A percentile compares a stretch with the other conserved stretches of the same genome.
Conservation (phyloP, 2,329 filamentous ascomycete genomes). For the Blastomyces silverae region DNA sequence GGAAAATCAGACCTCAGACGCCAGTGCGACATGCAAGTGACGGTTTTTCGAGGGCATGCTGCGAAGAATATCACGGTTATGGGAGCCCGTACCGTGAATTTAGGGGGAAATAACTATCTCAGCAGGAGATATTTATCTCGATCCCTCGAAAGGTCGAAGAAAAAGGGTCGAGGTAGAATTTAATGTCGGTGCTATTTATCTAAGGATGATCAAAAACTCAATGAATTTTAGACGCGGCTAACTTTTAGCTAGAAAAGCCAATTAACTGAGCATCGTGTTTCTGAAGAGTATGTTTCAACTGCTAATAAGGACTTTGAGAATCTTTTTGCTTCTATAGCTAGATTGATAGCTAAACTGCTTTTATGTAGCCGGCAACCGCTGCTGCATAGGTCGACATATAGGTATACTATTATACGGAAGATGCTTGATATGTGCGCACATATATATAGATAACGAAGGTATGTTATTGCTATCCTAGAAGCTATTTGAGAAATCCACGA, state of each 20-base stretch:
- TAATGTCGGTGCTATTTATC: too few relatives aligned
- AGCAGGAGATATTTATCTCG: not conserved
- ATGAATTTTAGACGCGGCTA: not conserved
- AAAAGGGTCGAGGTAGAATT: not conserved
- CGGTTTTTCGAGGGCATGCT: not conserved
- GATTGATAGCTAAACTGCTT: too few relatives aligned
- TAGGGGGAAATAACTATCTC: not conserved
- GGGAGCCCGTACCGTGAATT: not conserved
- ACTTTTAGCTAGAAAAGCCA: too few relatives aligned
- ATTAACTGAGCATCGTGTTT: too few relatives aligned
- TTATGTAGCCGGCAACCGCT: too few relatives aligned
- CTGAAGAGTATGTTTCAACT: too few relatives aligned
- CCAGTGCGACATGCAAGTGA: not conserved
- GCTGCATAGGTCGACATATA: too few relatives aligned
- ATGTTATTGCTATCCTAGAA: not conserved
- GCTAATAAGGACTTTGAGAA: too few relatives aligned
- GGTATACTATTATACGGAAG: too few relatives aligned
- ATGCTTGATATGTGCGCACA: not conserved
- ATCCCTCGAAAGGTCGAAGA: not conserved
- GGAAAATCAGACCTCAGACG: not conserved
- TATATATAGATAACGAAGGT: too few relatives aligned
- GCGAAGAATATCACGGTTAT: not conserved
- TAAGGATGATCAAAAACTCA: not conserved
- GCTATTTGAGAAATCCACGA: not conserved
- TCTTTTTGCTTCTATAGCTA: too few relatives aligned